These are phyloP conservation scores for Plasmodium vivax DNA, from an alignment of 169 alveolate genomes.

Conservation along the genomic window DNA sequence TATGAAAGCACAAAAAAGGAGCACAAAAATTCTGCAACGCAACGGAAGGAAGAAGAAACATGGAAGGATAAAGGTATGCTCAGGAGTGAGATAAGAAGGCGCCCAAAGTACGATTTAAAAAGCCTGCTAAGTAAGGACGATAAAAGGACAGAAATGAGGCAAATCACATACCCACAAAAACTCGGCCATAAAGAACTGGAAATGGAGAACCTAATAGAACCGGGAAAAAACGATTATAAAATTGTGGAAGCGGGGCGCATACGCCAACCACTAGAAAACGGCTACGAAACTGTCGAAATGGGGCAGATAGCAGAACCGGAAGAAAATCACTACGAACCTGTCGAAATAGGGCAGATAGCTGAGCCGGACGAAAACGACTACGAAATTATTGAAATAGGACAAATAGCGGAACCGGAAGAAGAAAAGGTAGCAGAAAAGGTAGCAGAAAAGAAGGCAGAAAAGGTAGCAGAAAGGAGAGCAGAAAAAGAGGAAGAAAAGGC, in stretches of 20 bases:
- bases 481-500: background rate
- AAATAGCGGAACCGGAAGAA: background rate
- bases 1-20: background rate
- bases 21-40: background rate
- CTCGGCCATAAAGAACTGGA: background rate
- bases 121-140: background rate
- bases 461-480: background rate
- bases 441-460: background rate
- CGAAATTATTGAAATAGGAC: background rate
- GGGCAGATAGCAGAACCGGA: no score
- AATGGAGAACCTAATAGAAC: background rate
- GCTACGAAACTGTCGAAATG: no score
- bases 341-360: background rate
- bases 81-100: background rate
- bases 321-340: background rate
- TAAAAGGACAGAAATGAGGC: background rate
- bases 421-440: background rate
- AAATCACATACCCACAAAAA: background rate
- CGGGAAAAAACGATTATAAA: background rate
- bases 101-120: background rate
- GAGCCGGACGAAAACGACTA: background rate
- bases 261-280: no score
- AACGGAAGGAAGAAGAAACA: background rate
- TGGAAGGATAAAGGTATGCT: background rate
- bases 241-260: background rate